These are phyloP conservation scores for Aspergillus sp. DNA, from an alignment of 2,329 filamentous ascomycete genomes.

Conservation along the genomic window DNA sequence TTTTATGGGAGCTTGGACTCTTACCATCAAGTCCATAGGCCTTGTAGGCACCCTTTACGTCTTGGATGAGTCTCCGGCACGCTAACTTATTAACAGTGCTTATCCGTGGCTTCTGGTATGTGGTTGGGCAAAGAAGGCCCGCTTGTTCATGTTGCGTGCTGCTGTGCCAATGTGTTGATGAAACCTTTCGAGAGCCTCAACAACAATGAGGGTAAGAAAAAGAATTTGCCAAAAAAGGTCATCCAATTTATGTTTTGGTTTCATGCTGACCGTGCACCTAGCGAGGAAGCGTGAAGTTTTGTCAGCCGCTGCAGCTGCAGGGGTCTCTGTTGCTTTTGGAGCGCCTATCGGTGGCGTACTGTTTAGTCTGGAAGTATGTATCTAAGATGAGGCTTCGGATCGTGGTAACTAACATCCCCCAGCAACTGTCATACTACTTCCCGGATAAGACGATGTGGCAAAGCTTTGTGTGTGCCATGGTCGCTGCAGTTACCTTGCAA, in stretches of 20 bases:
- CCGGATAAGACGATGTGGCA: conserved; percentile 99
- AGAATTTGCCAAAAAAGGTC: neutral
- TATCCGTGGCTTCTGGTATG: conserved; percentile 89
- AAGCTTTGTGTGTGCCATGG: conserved; percentile 98
- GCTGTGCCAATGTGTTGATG: conserved; percentile 91
- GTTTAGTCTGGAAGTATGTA: conserved; percentile 80
- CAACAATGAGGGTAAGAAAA: conserved; percentile 72
- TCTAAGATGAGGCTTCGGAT: neutral
- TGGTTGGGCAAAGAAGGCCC: conserved; percentile 97
- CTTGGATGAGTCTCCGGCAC: conserved; percentile 15
- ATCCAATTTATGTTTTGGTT: conserved; percentile 10
- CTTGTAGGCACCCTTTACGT: conserved; percentile 55
- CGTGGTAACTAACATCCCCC: neutral
- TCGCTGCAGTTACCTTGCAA: conserved; percentile 91
- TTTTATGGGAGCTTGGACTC: conserved; percentile 84
- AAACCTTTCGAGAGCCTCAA: conserved; percentile 81
- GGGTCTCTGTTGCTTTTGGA: conserved; percentile 91
- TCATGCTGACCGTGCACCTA: conserved; percentile 36
- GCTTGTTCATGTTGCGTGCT: conserved; percentile 93
- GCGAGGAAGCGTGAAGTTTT: conserved; percentile 91
- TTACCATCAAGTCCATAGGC: conserved; percentile 85
- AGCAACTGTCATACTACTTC: conserved; percentile 95
- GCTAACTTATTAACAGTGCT: conserved; percentile 58
- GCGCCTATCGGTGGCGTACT: conserved; percentile 91
- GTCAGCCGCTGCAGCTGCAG: conserved; percentile 86